phyloP scores from a whole-genome alignment of 805 yeast species.

The Kodamaea restingae region DNA sequence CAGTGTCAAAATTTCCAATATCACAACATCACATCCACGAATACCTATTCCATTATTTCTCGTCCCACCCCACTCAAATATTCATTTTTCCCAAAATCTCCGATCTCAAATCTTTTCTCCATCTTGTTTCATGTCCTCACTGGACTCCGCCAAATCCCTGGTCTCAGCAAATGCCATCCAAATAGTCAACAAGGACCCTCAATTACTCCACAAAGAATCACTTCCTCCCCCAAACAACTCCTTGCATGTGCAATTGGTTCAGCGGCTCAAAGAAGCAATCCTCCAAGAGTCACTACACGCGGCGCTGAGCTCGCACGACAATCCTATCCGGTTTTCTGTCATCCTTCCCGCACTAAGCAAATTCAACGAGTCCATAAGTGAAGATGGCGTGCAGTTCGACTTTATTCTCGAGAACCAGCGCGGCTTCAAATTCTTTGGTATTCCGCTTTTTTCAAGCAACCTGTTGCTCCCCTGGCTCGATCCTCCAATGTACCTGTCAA shows the following conservation, averaged over 20 bases:
- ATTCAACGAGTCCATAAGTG: constrained; percentile 10
- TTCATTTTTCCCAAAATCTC: too few species aligned
- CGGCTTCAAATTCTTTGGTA: constrained; percentile 50
- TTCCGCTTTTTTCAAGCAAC: constrained; percentile 44
- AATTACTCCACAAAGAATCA: not conserved
- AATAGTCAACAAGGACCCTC: too few species aligned
- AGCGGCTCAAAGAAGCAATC: not conserved
- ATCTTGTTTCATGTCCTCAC: too few species aligned
- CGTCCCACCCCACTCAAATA: too few species aligned
- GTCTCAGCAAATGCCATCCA: too few species aligned
- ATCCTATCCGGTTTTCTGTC: constrained; percentile 8
- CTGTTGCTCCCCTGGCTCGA: constrained; percentile 47
- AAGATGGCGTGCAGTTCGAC: constrained; percentile 26
- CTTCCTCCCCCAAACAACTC: not conserved
- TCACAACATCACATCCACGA: too few species aligned
- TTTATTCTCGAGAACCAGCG: constrained; percentile 52
- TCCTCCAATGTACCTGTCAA: constrained; percentile 46
- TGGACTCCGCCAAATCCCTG: too few species aligned
- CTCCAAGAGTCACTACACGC: constrained; percentile 5
- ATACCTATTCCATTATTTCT: too few species aligned
- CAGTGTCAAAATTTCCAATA: too few species aligned
- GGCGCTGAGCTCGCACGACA: constrained; percentile 1
- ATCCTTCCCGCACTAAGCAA: constrained; percentile 7
- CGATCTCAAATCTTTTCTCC: too few species aligned
- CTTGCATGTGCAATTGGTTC: constrained; percentile 3